Percentiles rank a stretch among this genome's conserved stretches.
Evolutionary conservation across 1,284 basidiomycete genomes (phyloP).

Genomic region (Rhodotorula mucilaginosa): DNA sequence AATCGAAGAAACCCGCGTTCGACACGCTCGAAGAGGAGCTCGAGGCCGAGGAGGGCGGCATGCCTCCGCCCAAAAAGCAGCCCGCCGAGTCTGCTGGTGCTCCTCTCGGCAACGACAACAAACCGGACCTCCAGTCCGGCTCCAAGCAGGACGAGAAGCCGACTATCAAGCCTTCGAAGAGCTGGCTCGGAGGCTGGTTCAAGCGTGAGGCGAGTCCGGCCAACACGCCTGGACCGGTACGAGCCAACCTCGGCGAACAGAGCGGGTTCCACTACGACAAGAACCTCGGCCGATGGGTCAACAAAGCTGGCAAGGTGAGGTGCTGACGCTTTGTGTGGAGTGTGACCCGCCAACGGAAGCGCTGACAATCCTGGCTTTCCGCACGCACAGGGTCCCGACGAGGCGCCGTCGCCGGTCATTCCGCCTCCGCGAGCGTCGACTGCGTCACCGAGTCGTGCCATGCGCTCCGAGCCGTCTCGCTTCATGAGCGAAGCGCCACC

Average conservation of each 20-base stretch:
- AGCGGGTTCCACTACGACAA: slow-evolving; percentile 90
- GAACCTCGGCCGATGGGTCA: slow-evolving; percentile 92
- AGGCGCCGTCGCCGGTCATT: slow-evolving; percentile 60
- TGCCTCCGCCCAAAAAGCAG: slow-evolving; percentile 43
- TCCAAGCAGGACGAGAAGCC: slow-evolving; percentile 20
- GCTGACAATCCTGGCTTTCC: neutral
- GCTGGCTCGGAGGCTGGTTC: slow-evolving; percentile 73
- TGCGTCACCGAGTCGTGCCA: slow-evolving; percentile 64
- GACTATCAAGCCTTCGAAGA: slow-evolving; percentile 40
- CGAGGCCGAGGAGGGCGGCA: slow-evolving; percentile 36
- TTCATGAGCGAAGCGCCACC: slow-evolving; percentile 30
- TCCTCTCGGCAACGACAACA: neutral
- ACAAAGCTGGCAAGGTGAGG: slow-evolving; percentile 68
- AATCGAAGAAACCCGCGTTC: slow-evolving; percentile 53
- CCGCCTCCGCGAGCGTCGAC: slow-evolving; percentile 72
- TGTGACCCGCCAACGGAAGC: too few species aligned
- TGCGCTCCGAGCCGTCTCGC: slow-evolving; percentile 50
- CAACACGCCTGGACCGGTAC: slow-evolving; percentile 62
- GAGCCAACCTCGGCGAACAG: slow-evolving; percentile 90
- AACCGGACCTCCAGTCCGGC: neutral
- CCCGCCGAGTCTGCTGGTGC: slow-evolving; percentile 23
- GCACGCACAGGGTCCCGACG: slow-evolving; percentile 49
- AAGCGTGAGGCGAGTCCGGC: slow-evolving; percentile 50
- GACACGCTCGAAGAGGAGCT: slow-evolving; percentile 41
- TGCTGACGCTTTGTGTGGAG: neutral